Conservation (phyloP, 768 basidiomycete species). For the Boletus vermiculosoides region DNA sequence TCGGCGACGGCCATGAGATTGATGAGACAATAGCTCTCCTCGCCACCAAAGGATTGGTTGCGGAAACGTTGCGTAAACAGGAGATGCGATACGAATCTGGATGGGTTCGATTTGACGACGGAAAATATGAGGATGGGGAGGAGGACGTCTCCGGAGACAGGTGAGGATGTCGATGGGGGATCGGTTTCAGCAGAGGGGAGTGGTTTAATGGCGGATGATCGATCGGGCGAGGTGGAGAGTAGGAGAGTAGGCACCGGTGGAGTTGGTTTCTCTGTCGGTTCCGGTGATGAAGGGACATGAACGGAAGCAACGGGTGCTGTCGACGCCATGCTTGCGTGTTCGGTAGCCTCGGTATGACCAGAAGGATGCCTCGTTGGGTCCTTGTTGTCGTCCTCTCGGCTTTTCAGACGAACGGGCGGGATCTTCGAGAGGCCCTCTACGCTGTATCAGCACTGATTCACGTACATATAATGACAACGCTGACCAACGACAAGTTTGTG, state of each 20-base stretch:
- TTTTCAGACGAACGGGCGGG: slow-evolving; percentile 71
- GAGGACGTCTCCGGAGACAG: slow-evolving; percentile 83
- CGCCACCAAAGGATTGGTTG: slow-evolving; percentile 42
- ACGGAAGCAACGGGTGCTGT: slow-evolving; percentile 5
- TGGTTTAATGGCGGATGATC: neutral
- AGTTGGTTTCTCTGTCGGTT: neutral
- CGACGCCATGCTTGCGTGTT: neutral
- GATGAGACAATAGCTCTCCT: slow-evolving; percentile 90
- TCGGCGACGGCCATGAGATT: slow-evolving; percentile 95
- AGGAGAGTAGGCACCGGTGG: slow-evolving; percentile 8
- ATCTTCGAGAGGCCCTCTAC: slow-evolving; percentile 72
- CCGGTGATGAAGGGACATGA: neutral
- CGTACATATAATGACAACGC: neutral
- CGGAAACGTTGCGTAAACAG: slow-evolving; percentile 35
- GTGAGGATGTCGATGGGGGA: slow-evolving; percentile 36
- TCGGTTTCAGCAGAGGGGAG: slow-evolving; percentile 9
- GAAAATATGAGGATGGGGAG: slow-evolving; percentile 92
- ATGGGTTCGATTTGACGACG: slow-evolving; percentile 90
- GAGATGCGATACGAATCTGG: slow-evolving; percentile 63
- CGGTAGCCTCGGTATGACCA: neutral
- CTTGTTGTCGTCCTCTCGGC: slow-evolving; percentile 42
- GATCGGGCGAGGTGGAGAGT: neutral
- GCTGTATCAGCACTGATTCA: neutral
- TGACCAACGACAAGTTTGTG: slow-evolving; percentile 86
- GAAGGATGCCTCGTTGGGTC: neutral